Base-by-base conservation (phyloP, 495 filamentous ascomycete species). In the Podospora appendiculata region DNA sequence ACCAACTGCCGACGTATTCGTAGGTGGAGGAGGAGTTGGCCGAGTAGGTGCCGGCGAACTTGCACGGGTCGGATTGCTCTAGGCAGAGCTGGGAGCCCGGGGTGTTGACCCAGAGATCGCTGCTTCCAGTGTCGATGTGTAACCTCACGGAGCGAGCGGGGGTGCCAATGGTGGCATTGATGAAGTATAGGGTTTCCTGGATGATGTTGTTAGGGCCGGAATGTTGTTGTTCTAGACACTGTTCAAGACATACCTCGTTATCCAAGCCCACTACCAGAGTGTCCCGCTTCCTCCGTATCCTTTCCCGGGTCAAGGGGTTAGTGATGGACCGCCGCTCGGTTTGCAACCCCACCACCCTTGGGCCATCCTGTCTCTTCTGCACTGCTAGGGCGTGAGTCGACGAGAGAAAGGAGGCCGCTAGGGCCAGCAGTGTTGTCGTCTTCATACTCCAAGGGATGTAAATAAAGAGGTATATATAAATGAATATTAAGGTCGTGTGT, bases 41-140 rank as follows among this genome's bases (percentile, higher is more conserved):
- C 46, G 79, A 58, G 64, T 89, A 93, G 8, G 85, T 83, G 12
- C 87, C 88, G 10, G 79, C 78, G 17, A 56, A 63, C 10, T 58
- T 52, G 58, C 87, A 92, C 9, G 78, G 76, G 11, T 76, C 56
- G 0, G 51, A 51, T 8, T 52, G 52, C 3, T 59, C 53, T 8
- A 61, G 51, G 59, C 90, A 95, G 14, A 88, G 66, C 3, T 63
- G 55, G 6, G 88, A 92, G 34, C 62, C 66, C 11, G 77, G 76
- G 5, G 85, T 80, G 66, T 94, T 93, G 19, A 84, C 79, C 91
- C 91, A 96, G 3, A 96, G 69, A 70, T 97, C 91, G 58, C 88
- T 93, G 63, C 89, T 94, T 32, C 88, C 88, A 9, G 88, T 93
- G 58, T 93, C 88, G 48, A 93, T 60, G 54, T 88, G 81, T 61